These are phyloP conservation scores for Dissophora globulifera DNA, from an alignment of 192 early-diverging fungal species.

Conservation along the genomic window DNA sequence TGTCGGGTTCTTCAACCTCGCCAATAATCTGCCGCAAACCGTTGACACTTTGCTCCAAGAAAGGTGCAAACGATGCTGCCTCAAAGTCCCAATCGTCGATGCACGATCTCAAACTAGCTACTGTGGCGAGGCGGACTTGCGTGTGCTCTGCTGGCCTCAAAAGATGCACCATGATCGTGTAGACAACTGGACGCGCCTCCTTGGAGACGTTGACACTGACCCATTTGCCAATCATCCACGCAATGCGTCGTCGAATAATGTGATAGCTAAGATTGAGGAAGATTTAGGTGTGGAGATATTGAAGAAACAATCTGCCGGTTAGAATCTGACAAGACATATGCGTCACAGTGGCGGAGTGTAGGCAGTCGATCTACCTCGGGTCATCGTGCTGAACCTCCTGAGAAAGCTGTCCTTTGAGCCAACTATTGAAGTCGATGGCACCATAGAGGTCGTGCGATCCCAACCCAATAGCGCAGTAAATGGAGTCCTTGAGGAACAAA, in stretches of 20 bases:
- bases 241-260: constrained; percentile 73
- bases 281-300: not conserved
- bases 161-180: constrained; percentile 76
- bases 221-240: constrained; percentile 90
- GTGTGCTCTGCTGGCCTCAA: constrained; percentile 77
- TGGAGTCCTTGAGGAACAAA: constrained; percentile 78
- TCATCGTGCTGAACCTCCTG: constrained; percentile 65
- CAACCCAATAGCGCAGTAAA: constrained; percentile 83
- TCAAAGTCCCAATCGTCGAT: constrained; percentile 95
- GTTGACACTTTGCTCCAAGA: constrained; percentile 67
- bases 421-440: constrained; percentile 81
- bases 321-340: no score
- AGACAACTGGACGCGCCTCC: constrained; percentile 70
- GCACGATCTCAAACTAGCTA: constrained; percentile 68
- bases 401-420: constrained; percentile 72
- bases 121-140: constrained; percentile 83
- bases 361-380: constrained; percentile 46
- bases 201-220: constrained; percentile 79
- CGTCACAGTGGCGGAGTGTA: no score
- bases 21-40: constrained; percentile 67
- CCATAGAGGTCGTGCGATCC: constrained; percentile 86
- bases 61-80: constrained; percentile 70
- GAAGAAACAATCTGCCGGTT: constrained; percentile 7
- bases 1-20: constrained; percentile 80
- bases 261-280: constrained; percentile 59